Base-by-base conservation (phyloP, 2,329 filamentous ascomycete species). In the Domatiomyces globalis region DNA sequence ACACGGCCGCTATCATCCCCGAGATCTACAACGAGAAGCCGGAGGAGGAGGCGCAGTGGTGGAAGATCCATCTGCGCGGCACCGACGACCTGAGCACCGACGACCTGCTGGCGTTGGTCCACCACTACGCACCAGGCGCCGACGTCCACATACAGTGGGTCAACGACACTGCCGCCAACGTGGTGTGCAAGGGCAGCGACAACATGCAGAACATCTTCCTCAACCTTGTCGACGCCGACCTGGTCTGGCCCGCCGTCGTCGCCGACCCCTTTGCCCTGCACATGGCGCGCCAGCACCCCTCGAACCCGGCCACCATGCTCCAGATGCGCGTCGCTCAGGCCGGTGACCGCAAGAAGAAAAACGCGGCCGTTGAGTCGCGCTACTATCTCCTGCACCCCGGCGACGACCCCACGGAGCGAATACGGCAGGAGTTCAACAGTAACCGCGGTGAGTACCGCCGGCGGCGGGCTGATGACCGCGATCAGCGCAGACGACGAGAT, bases 351-450 rank as follows among this genome's bases (percentile, higher is more conserved):
- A 98, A 98, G 69, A 78, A 81, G 61, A 78, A 73, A 44, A 83
- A 86, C 43, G 90, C 92, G 1, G 79, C 87, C 9, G 77, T 84
- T 48, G 78, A 85, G 55, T 96, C 90, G 68, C 79, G 87, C 10
- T 96, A 94, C 71, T 98, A 98, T 65, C 79, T 95, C 36, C 77
- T 92, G 62, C 86, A 96, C 61, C 90, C 90, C 1, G 86, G 95
- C 60, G 81, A 88, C 63, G 89, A 95, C 62, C 87, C 84, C 2
- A 81, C 83, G 59, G 87, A 86, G 69, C 78, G 79, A 49, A 72
- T 81, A 56, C 76, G 81, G 53, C 74, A 73, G 53, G 73, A 77
- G 48, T 66, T 71, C 39, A 61, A 66, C 4, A 74, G 78, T 43
- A 66, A 71, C 52, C 65, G 67, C 12, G 68, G 69, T 22, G 69